Conservation (phyloP, 139 green algal species). For the Tetradesmus lagerheimii region DNA sequence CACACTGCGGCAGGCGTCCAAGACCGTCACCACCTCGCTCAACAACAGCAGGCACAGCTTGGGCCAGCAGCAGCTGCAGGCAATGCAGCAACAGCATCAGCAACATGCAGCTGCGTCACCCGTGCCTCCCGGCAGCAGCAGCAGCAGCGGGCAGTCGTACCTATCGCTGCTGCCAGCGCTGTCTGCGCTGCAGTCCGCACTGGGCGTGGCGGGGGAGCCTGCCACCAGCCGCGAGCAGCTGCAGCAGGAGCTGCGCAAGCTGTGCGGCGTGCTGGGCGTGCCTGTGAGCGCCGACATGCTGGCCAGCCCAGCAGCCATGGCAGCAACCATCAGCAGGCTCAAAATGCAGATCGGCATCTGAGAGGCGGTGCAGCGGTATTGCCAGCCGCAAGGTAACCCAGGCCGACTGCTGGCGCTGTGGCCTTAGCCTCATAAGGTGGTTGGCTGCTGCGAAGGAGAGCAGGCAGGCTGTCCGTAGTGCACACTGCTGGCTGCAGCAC, state of each 20-base stretch:
- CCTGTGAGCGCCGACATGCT: background rate
- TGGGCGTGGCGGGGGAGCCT: background rate
- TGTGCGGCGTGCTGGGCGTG: conserved; percentile 14
- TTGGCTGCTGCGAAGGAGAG: background rate
- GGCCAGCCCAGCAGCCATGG: conserved; percentile 26
- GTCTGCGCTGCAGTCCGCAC: background rate
- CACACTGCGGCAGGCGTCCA: background rate
- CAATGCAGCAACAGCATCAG: background rate
- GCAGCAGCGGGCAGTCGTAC: conserved; percentile 5
- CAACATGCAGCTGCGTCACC: background rate
- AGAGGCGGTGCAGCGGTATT: background rate
- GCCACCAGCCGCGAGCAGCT: conserved; percentile 29
- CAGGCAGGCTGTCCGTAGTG: background rate
- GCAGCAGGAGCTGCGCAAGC: background rate
- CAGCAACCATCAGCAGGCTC: background rate
- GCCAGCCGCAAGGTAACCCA: no score
- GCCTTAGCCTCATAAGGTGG: background rate
- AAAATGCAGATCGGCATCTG: conserved; percentile 13
- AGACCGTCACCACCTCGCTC: background rate
- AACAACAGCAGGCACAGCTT: background rate
- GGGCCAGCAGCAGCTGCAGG: background rate
- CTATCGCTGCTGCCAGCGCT: conserved; percentile 13
- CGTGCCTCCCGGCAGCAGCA: background rate
- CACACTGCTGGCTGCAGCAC: no score
- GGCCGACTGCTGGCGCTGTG: background rate